A percentile compares a stretch with the other conserved stretches of the same genome.
Evolutionary conservation across 2,329 filamentous ascomycete species (phyloP).

Genomic region (Penicillium sp.): DNA sequence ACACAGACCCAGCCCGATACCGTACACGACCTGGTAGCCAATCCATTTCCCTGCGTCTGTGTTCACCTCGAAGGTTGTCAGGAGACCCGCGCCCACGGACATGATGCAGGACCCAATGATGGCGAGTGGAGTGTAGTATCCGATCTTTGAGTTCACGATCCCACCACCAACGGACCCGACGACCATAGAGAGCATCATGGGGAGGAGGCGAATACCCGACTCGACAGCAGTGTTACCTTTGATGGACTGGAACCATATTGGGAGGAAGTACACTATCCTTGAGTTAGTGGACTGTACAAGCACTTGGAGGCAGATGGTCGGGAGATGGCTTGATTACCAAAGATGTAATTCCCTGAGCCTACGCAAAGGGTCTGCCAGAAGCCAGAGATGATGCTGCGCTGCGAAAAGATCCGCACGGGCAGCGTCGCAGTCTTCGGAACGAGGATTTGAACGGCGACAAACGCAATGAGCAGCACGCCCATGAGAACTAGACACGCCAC

Average conservation of each 20-base stretch:
- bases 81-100: neutral
- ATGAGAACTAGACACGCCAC: neutral
- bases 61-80: neutral
- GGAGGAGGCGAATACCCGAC: neutral
- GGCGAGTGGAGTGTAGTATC: neutral
- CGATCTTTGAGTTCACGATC: neutral
- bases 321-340: neutral
- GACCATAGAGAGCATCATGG: neutral
- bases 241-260: neutral
- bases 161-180: neutral
- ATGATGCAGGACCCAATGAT: neutral
- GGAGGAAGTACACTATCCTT: neutral
- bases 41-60: neutral
- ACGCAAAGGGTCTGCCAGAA: neutral
- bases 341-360: neutral
- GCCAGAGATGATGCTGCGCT: conserved; percentile 8
- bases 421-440: conserved; percentile 24
- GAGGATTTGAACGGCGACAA: conserved; percentile 21
- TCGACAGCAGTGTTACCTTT: neutral
- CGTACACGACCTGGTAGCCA: neutral
- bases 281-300: neutral
- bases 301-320: neutral
- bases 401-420: conserved; percentile 20
- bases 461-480: conserved; percentile 16
- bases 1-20: neutral